Evolutionary conservation across 2,329 filamentous ascomycete species (phyloP), one percentile per base, ranked within the genome.

Genomic region (Ophiocordyceps australis): DNA sequence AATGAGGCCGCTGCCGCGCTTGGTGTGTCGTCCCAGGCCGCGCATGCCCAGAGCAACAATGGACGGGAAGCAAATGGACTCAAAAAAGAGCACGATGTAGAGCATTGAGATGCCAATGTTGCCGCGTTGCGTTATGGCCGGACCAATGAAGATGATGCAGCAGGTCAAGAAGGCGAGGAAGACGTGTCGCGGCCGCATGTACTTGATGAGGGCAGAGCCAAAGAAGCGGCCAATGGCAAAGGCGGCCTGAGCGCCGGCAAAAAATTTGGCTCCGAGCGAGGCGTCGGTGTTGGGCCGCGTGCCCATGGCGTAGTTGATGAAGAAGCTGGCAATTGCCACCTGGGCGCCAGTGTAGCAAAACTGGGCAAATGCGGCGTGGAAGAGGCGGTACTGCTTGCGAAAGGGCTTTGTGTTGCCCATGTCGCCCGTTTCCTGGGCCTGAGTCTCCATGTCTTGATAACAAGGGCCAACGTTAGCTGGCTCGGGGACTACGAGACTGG

Each of bases 291-390:
- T 49, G 2, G 59, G 46, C 25, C 69, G 58, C 4, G 69, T 72
- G 34, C 75, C 67, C 14, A 55, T 60, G n/a, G 62, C 61, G 41
- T 77, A 78, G 51, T 80, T 80, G 55, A 80, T 78, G 47, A 80
- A 80, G 47, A 77, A 78, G 24, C 49, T 51, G 2, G 70, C 70
- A 28, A 74, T 66, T 29, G 63, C 67, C 18, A 74, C 57, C 42
- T 85, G 79, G 0, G 76, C 69, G 24, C 79, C 79, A 0, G 58
- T 75, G 45, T 86, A 89, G 44, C 72, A 79, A 49, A 85, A 85
- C 36, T 86, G 78, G 0, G 76, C 74, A 36, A 73, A 65, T 0
- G 75, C 66, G 9, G 75, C 79, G 38, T 81, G 75, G 57, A 83
- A 82, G 3, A 85, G 58, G 14, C 69, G 67, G 46, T 76, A 82